These are phyloP conservation scores for Citrullus mucosospermus DNA, from an alignment of 306 rosid species.

Conservation along the genomic window DNA sequence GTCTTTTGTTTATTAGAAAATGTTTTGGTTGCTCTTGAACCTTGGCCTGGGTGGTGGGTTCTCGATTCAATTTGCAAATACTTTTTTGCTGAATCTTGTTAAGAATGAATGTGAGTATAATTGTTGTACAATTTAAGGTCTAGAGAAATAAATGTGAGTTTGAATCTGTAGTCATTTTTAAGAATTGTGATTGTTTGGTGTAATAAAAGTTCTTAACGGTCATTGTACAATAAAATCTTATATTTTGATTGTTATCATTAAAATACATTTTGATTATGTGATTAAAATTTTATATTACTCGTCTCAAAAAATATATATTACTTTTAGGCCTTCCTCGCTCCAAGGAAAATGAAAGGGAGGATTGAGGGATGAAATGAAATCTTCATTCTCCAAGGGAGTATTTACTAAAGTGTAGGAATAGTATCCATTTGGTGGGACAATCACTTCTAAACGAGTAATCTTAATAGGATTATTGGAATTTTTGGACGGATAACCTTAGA, in stretches of 20 bases:
- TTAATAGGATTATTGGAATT: no score
- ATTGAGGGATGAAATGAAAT: no score
- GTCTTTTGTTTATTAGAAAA: conserved; percentile 40
- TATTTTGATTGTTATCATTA: background rate
- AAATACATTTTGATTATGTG: background rate
- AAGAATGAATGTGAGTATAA: background rate
- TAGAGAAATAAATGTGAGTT: background rate
- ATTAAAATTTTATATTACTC: background rate
- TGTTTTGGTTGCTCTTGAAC: conserved; percentile 76
- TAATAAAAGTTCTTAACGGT: background rate
- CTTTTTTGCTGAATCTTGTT: background rate
- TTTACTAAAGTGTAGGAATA: no score
- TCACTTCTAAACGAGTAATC: no score
- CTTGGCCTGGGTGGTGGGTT: background rate
- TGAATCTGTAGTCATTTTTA: background rate
- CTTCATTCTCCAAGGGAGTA: no score
- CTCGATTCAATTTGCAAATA: conserved; percentile 1
- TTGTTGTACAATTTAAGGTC: background rate
- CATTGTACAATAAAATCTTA: background rate
- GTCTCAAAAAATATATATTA: no score
- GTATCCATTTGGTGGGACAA: no score
- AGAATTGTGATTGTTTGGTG: background rate
- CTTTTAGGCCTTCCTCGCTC: background rate
- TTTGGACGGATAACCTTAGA: no score
- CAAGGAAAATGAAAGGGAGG: no score